Base-by-base conservation (phyloP, 176 grass and related monocot genomes). In the Phyllostachys edulis region DNA sequence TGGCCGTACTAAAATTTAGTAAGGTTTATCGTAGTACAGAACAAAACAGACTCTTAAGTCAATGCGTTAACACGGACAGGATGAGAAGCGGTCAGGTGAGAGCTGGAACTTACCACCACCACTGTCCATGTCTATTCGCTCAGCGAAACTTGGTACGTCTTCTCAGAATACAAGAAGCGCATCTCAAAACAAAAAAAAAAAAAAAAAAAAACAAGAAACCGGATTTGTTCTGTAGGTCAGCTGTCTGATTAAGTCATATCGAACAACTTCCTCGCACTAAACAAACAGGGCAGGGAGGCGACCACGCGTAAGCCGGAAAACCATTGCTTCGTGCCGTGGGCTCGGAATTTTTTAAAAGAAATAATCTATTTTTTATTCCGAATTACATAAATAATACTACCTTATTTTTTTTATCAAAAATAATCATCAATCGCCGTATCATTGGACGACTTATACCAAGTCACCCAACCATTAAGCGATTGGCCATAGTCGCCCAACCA, bases 201-300 rank as follows among this genome's bases (percentile, higher is more conserved):
- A 29, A 21, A 61, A 29, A 29, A 21, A 61, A 29, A 29, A 21
- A 61, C 62, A 85, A 75, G 69, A 72, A 56, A 39, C n/a, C 52
- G 1, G 14, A 41, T 2, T 63, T 7, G 4, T 45, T 65, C 65
- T 7, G 23, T 76, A 70, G 51, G 79, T 86, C 88, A 90, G 66
- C 79, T 82, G 84, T 81, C 83, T 77, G 44, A 45, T 80, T 1
- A 32, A 69, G 44, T 71, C 63, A 17, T 81, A 11, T 23, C 44
- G 57, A 83, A 2, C 21, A 32, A 76, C 17, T 9, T 9, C 8
- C 2, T 3, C 26, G 15, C 49, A 17, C 5, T 27, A 74, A 40
- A 21, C 42, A 55, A 50, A 75, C n/a, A 51, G 18, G 67, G 2
- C 7, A 36, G 24, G 2, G 1, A 50, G 20, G 2, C 14, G 27